phyloP scores from a whole-genome alignment of 306 rosid species.

The Pterocarpus macrocarpus region DNA sequence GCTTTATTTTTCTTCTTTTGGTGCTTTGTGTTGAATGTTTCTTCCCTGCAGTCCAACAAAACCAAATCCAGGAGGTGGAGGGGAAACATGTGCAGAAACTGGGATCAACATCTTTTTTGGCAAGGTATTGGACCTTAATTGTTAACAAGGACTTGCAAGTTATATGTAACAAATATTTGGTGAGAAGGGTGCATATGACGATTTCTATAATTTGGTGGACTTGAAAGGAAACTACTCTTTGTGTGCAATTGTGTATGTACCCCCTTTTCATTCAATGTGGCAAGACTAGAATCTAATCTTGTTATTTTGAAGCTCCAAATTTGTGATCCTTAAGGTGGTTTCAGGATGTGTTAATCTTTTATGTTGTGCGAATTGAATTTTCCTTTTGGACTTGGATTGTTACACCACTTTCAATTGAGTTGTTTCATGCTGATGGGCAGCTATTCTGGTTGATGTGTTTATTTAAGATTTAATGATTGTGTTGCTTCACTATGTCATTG shows the following conservation, averaged over 20 bases:
- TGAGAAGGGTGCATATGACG: conserved; percentile 27
- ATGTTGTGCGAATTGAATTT: conserved; percentile 14
- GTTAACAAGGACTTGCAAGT: conserved; percentile 17
- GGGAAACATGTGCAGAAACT: conserved; percentile 99
- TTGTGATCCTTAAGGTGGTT: conserved; percentile 2
- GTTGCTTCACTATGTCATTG: conserved; percentile 9
- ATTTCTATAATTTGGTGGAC: conserved; percentile 1
- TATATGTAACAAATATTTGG: conserved; percentile 11
- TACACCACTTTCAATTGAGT: conserved; percentile 13
- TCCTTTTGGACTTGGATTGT: conserved; percentile 21
- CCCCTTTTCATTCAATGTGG: conserved; percentile 1
- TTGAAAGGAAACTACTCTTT: neutral
- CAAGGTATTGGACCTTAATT: conserved; percentile 65
- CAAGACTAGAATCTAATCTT: conserved; percentile 20
- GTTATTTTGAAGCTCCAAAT: conserved; percentile 5
- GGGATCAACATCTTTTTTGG: conserved; percentile 89
- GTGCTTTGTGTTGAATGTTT: conserved; percentile 38
- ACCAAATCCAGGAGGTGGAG: conserved; percentile 99
- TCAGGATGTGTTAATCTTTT: neutral
- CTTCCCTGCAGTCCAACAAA: conserved; percentile 85
- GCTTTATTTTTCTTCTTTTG: conserved; percentile 5
- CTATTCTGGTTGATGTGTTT: conserved; percentile 30
- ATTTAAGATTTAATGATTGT: conserved; percentile 35
- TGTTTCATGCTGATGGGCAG: conserved; percentile 11
- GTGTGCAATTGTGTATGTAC: neutral